Evolutionary conservation across 495 filamentous ascomycete genomes (phyloP), one percentile per base, ranked within the genome.

Genomic region (Penicillium paxilli): DNA sequence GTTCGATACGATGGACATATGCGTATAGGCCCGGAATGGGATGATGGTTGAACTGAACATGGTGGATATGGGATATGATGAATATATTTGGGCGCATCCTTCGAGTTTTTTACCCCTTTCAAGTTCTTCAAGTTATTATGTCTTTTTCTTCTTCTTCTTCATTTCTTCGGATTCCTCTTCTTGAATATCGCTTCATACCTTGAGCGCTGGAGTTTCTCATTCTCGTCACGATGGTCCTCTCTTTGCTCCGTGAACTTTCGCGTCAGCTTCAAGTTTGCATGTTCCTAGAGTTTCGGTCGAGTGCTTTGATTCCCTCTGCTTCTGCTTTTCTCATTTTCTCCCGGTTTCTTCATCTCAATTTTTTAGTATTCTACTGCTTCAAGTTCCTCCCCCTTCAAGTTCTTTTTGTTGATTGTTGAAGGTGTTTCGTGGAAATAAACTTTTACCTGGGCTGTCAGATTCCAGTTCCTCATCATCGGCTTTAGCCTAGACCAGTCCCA

Each of bases 201-300:
- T 51, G 35, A 64, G 63, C 60, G 60, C 37, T 58, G 58, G 51
- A 58, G 55, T 64, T 60, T 53, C 42, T 64, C 32, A 32, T 64
- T 67, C 49, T 58, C 32, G 46, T 58, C 16, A 23, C 14, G 8
- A 33, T 49, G 25, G 51, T 57, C 51, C 26, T n/a, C 51, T 24
- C 19, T 47, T 30, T 45, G 32, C 19, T 42, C 23, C 44, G 48
- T 49, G 24, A 20, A 30, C 35, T 46, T 28, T 46, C 25, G 16
- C 37, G 23, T 17, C 22, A 17, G 44, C 30, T 30, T 17, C 22
- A 17, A 32, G 21, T 30, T 28, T 52, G 49, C 51, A 53, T 28
- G 51, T 53, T 46, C 30, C 42, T 53, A 45, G 41, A 53, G 41
- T 44, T 41, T 53, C 42, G 42, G 33, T 46, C 51, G 40, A 42